Conservation (phyloP, 2,329 filamentous ascomycete species). For the Pyrenochaeta sp. region DNA sequence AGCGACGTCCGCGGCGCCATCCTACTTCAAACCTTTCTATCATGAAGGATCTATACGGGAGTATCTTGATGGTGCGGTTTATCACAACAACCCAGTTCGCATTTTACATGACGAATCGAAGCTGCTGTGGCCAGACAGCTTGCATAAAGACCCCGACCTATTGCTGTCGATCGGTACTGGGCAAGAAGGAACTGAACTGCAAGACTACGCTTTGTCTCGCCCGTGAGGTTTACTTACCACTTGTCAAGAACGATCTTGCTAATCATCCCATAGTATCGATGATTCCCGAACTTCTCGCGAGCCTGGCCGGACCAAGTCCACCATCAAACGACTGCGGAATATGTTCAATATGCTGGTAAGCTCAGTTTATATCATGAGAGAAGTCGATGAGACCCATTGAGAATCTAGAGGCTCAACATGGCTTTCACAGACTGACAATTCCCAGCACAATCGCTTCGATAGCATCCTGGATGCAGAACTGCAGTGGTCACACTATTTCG, state of each 20-base stretch:
- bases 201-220: not conserved
- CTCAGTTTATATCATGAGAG: no score
- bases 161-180: constrained; percentile 27
- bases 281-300: no score
- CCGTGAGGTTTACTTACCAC: constrained; percentile 30
- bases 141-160: constrained; percentile 21
- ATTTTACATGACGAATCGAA: constrained; percentile 53
- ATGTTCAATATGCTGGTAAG: no score
- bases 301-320: no score
- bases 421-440: no score
- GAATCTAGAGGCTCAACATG: no score
- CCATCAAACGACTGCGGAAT: no score
- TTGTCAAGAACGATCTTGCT: no score
- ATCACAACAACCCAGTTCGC: constrained; percentile 54
- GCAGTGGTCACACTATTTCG: constrained; percentile 43
- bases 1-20: constrained; percentile 54
- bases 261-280: no score
- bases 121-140: constrained; percentile 22
- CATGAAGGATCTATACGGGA: constrained; percentile 47
- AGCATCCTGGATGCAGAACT: constrained; percentile 45
- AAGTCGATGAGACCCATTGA: no score
- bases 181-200: not conserved
- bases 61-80: constrained; percentile 54
- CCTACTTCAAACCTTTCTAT: constrained; percentile 53
- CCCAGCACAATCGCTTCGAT: no score